Percentiles rank a stretch among this genome's conserved stretches.
These are phyloP conservation scores for Musa balbisiana DNA, from an alignment of 202 grass and related monocot genomes.

Conservation along the genomic window DNA sequence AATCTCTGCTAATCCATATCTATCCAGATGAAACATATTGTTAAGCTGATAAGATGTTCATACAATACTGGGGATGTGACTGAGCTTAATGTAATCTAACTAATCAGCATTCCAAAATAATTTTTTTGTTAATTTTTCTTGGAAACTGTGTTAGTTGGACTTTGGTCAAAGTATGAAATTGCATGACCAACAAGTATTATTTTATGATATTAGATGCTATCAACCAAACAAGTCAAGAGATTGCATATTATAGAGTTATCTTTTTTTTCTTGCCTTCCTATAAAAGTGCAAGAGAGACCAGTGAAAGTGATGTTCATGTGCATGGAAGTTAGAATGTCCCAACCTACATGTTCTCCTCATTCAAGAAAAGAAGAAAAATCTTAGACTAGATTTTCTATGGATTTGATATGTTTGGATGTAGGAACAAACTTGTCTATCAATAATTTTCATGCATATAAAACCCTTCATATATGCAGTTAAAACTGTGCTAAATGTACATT, in stretches of 20 bases:
- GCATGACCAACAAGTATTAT: neutral
- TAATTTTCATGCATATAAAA: too few relatives aligned
- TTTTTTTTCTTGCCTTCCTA: neutral
- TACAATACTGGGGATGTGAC: too few relatives aligned
- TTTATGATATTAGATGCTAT: neutral
- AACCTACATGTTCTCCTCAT: neutral
- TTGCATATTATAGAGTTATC: neutral
- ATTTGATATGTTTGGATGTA: too few relatives aligned
- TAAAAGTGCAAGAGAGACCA: neutral
- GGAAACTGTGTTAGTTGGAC: neutral
- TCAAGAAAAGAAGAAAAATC: neutral
- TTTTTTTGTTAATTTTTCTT: too few relatives aligned
- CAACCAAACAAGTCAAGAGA: constrained; percentile 1
- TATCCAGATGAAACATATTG: too few relatives aligned
- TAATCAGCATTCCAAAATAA: too few relatives aligned
- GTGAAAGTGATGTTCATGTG: constrained; percentile 42
- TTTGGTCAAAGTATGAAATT: neutral
- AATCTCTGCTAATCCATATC: too few relatives aligned
- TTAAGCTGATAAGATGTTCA: too few relatives aligned
- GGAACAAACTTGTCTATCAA: too few relatives aligned
- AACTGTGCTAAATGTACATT: too few relatives aligned
- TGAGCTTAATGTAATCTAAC: too few relatives aligned
- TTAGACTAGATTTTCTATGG: neutral
- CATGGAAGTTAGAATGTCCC: constrained; percentile 22
- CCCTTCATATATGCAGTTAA: too few relatives aligned